A percentile compares a stretch with the other conserved stretches of the same genome.
phyloP scores from a whole-genome alignment of 768 basidiomycete genomes.

The Trametes cingulata region DNA sequence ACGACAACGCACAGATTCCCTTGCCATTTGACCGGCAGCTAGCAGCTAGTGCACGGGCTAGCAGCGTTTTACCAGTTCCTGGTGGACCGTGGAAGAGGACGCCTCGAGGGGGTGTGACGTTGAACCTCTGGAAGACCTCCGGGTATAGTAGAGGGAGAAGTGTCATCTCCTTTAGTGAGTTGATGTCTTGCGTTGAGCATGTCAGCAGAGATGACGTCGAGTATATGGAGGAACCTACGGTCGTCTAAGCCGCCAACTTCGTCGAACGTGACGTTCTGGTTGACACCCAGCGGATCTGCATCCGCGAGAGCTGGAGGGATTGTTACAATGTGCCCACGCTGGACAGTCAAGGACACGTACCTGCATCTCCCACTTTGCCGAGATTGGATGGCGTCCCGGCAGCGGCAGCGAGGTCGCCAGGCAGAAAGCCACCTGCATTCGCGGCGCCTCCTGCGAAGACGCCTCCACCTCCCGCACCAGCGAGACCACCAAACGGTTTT shows the following conservation, averaged over 20 bases:
- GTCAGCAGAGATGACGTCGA: not conserved
- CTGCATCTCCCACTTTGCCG: slow-evolving; percentile 80
- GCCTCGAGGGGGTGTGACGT: slow-evolving; percentile 92
- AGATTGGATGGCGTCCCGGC: slow-evolving; percentile 84
- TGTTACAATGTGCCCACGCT: slow-evolving; percentile 18
- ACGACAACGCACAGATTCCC: slow-evolving; percentile 69
- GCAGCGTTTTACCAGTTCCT: slow-evolving; percentile 95
- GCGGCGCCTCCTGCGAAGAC: slow-evolving; percentile 52
- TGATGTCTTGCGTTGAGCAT: slow-evolving; percentile 64
- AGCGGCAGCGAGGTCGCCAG: slow-evolving; percentile 61
- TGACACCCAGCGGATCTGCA: slow-evolving; percentile 93
- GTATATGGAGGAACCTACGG: slow-evolving; percentile 51
- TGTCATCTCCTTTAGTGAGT: slow-evolving; percentile 98
- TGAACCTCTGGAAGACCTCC: slow-evolving; percentile 93
- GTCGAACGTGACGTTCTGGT: slow-evolving; percentile 92
- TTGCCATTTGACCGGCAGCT: slow-evolving; percentile 86
- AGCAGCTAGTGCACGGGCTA: slow-evolving; percentile 92
- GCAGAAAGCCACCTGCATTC: slow-evolving; percentile 54
- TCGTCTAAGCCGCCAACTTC: slow-evolving; percentile 96
- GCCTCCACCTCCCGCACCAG: slow-evolving; percentile 44
- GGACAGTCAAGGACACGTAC: slow-evolving; percentile 38
- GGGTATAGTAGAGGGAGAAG: slow-evolving; percentile 93
- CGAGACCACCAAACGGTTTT: slow-evolving; percentile 56
- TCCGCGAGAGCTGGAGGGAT: slow-evolving; percentile 74
- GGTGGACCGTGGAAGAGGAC: slow-evolving; percentile 98